Percentiles rank a stretch among this genome's conserved stretches.
Evolutionary conservation across 257 asterid genomes (phyloP).

Genomic region (Solanum habrochaites): DNA sequence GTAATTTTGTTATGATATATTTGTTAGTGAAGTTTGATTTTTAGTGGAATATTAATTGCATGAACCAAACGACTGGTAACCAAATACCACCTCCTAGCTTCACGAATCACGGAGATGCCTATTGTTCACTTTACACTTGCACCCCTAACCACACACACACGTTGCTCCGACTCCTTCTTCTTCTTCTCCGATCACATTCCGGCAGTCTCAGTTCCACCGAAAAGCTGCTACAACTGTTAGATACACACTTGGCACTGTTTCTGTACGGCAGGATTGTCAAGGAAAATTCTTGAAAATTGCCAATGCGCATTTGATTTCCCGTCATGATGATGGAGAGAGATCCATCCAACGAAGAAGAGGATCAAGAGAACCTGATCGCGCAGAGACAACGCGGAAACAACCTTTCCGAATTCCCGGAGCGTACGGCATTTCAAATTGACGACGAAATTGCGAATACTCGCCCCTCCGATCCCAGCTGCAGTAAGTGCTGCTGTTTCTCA

Average conservation of each 20-base stretch:
- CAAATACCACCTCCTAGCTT: not conserved
- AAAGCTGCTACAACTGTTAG: not conserved
- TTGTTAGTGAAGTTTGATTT: not conserved
- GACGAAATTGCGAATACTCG: not conserved
- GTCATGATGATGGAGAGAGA: constrained; percentile 36
- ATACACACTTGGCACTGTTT: not conserved
- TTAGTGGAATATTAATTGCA: not conserved
- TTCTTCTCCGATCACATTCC: not conserved
- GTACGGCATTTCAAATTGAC: constrained; percentile 18
- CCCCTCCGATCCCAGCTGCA: constrained; percentile 25
- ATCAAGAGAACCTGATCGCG: constrained; percentile 50
- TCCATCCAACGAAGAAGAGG: constrained; percentile 83
- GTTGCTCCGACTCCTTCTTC: not conserved
- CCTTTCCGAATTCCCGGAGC: constrained; percentile 19
- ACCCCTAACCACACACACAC: not conserved
- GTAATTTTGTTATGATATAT: too few relatives aligned
- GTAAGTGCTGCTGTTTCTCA: constrained; percentile 42
- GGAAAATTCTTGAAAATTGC: not conserved
- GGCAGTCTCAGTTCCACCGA: not conserved
- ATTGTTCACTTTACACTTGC: not conserved
- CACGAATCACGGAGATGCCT: not conserved
- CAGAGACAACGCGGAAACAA: constrained; percentile 36
- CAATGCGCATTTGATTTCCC: not conserved
- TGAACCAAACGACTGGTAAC: not conserved
- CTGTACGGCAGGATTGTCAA: not conserved